phyloP scores from a whole-genome alignment of 805 yeast species.

The Vanderwaltozyma verrucispora region DNA sequence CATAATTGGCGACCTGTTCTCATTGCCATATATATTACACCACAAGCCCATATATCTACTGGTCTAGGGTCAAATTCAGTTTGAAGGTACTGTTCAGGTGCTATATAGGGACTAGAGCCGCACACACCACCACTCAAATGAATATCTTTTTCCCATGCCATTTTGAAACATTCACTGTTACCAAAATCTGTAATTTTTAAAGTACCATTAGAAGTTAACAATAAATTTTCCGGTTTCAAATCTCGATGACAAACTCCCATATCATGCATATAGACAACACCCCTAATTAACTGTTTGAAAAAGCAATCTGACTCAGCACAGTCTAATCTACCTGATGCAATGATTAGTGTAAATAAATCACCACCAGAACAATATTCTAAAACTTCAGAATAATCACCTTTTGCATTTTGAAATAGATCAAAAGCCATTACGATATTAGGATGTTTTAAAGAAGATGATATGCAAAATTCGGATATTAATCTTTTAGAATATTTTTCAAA shows the following conservation, averaged over 20 bases:
- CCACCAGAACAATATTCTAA: conserved; percentile 84
- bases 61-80: conserved; percentile 70
- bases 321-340: conserved; percentile 69
- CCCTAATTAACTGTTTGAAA: conserved; percentile 74
- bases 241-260: conserved; percentile 92
- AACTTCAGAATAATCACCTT: conserved; percentile 74
- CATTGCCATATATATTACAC: conserved; percentile 88
- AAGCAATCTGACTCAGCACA: conserved; percentile 83
- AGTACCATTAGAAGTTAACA: conserved; percentile 61
- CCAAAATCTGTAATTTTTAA: conserved; percentile 87
- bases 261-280: conserved; percentile 80
- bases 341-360: conserved; percentile 62
- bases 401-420: conserved; percentile 70
- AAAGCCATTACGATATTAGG: conserved; percentile 65
- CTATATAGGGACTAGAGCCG: conserved; percentile 84
- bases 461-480: conserved; percentile 73
- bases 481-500: conserved; percentile 61
- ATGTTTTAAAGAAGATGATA: conserved; percentile 69
- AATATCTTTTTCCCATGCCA: conserved; percentile 72
- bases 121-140: conserved; percentile 67
- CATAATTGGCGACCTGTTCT: conserved; percentile 90
- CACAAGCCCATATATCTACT: conserved; percentile 88
- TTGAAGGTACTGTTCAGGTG: conserved; percentile 69
- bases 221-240: conserved; percentile 85
- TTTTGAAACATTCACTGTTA: conserved; percentile 67